Evolutionary conservation across 2,329 filamentous ascomycete species (phyloP).

Genomic region (Stachybotrys chlorohalonatus): DNA sequence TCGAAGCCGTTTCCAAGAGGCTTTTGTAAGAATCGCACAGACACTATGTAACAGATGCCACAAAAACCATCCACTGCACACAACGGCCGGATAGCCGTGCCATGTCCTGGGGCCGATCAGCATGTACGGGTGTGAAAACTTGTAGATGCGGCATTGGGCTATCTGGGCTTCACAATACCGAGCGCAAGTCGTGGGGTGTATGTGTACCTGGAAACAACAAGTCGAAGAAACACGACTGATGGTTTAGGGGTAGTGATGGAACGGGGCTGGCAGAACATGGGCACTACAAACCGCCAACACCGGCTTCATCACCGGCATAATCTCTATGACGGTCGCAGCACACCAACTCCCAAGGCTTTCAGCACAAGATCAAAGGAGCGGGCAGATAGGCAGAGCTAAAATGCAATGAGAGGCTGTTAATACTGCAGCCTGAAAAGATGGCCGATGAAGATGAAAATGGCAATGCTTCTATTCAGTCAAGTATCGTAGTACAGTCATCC

Average conservation of each 20-base stretch:
- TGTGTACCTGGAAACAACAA: neutral
- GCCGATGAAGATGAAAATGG: too few relatives aligned
- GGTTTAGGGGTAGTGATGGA: slow-evolving; percentile 26
- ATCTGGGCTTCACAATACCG: neutral
- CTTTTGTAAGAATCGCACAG: too few relatives aligned
- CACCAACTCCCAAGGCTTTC: slow-evolving; percentile 19
- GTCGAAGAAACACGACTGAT: neutral
- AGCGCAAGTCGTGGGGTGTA: neutral
- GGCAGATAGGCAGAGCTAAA: neutral
- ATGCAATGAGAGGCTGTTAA: neutral
- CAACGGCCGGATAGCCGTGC: too few relatives aligned
- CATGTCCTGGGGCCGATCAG: too few relatives aligned
- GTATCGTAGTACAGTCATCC: too few relatives aligned
- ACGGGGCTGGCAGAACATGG: slow-evolving; percentile 37
- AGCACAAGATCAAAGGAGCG: neutral
- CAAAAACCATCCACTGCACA: too few relatives aligned
- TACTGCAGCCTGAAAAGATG: too few relatives aligned
- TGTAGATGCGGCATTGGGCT: too few relatives aligned
- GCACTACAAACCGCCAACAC: slow-evolving; percentile 36
- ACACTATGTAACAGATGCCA: too few relatives aligned
- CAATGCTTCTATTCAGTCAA: too few relatives aligned
- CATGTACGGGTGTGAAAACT: too few relatives aligned
- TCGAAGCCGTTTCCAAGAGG: too few relatives aligned
- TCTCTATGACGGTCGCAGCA: slow-evolving; percentile 31
- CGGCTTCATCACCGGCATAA: slow-evolving; percentile 33